Evolutionary conservation across 805 yeast genomes (phyloP).

Genomic region (Barnettozyma sucrosica): DNA sequence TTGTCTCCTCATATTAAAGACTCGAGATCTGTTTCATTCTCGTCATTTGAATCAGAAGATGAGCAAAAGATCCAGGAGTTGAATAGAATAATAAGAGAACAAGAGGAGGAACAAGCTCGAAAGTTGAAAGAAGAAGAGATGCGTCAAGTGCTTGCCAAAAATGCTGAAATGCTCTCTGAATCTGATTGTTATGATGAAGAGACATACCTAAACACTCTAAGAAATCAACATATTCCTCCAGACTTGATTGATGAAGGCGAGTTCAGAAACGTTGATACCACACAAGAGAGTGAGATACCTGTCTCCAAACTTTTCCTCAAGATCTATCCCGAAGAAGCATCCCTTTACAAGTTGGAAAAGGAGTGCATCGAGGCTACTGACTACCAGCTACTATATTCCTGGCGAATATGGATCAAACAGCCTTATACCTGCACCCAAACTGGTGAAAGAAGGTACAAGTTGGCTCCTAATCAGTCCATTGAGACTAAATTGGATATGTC

Average conservation of each 20-base stretch:
- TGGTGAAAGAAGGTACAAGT: neutral
- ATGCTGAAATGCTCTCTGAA: neutral
- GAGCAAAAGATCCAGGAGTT: conserved; percentile 3
- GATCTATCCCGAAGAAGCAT: neutral
- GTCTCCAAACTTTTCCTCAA: neutral
- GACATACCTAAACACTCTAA: conserved; percentile 6
- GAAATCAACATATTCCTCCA: conserved; percentile 3
- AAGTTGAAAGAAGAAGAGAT: neutral
- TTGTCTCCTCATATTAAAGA: neutral
- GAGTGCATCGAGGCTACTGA: neutral
- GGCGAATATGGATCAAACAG: conserved; percentile 5
- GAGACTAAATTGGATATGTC: conserved; percentile 5
- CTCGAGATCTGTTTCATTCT: neutral
- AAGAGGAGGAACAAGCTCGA: conserved; percentile 1
- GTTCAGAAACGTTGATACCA: neutral
- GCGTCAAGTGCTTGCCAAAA: neutral
- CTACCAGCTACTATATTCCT: conserved; percentile 3
- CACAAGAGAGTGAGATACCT: neutral
- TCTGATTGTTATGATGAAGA: conserved; percentile 2
- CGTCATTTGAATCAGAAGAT: conserved; percentile 2
- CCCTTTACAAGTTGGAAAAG: neutral
- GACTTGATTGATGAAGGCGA: neutral
- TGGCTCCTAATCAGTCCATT: neutral
- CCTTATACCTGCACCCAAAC: neutral
- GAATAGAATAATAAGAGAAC: conserved; percentile 1